These are phyloP conservation scores for Trichosporon sp. DNA, from an alignment of 1,284 basidiomycete species.

Conservation along the genomic window DNA sequence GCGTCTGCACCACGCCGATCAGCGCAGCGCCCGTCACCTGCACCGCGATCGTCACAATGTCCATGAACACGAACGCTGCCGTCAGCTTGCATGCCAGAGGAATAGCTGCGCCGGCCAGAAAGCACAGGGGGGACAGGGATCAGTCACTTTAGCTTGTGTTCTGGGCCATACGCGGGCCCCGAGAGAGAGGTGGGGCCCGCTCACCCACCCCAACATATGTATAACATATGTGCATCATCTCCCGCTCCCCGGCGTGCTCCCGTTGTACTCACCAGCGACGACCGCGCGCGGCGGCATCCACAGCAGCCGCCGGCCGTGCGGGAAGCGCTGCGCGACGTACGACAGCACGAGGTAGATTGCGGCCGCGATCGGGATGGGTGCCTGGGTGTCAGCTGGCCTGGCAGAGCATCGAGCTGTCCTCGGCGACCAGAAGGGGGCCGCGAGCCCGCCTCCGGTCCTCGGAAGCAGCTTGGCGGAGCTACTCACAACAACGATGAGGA, in stretches of 20 bases:
- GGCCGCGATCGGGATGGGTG: slow-evolving; percentile 49
- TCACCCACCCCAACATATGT: slow-evolving; percentile 4
- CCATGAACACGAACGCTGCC: slow-evolving; percentile 44
- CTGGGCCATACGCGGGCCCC: not conserved
- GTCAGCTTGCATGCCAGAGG: not conserved
- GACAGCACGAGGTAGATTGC: slow-evolving; percentile 47
- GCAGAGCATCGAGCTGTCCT: not conserved
- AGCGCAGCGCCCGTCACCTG: slow-evolving; percentile 51
- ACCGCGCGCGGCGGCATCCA: slow-evolving; percentile 35
- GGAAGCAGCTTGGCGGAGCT: no score
- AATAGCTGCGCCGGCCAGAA: not conserved
- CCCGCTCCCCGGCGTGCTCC: not conserved
- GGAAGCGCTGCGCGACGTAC: slow-evolving; percentile 30
- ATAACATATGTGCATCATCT: slow-evolving; percentile 5
- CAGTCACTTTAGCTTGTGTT: not conserved
- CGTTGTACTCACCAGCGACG: slow-evolving; percentile 27
- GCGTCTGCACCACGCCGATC: slow-evolving; percentile 49
- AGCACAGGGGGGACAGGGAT: not conserved
- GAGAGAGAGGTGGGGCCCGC: not conserved
- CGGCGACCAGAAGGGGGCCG: not conserved
- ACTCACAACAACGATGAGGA: slow-evolving; percentile 50
- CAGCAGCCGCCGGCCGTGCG: slow-evolving; percentile 26
- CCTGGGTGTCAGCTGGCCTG: slow-evolving; percentile 20
- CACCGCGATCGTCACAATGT: slow-evolving; percentile 41
- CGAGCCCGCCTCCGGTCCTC: not conserved